A percentile compares a stretch with the other conserved stretches of the same genome.
phyloP scores from a whole-genome alignment of 345 rosid species.

The Populus deltoides region DNA sequence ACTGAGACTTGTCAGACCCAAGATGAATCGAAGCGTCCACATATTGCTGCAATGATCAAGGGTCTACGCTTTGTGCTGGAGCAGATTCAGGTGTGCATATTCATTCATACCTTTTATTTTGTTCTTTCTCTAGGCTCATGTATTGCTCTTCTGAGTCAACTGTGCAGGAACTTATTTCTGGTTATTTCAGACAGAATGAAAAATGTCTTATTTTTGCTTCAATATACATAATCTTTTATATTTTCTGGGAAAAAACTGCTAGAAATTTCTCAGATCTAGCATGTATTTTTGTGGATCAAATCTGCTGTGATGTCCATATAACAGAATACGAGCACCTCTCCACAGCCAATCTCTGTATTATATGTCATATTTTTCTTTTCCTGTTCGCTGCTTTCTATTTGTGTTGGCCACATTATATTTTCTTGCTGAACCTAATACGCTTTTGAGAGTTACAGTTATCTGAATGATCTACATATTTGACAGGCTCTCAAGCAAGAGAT shows the following conservation, averaged over 20 bases:
- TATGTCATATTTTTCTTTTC: background rate
- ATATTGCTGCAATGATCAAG: slow-evolving; percentile 53
- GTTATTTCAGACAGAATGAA: background rate
- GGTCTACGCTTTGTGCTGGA: slow-evolving; percentile 78
- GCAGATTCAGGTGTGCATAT: slow-evolving; percentile 69
- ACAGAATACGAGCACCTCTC: background rate
- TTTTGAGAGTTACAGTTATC: background rate
- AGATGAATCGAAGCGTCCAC: slow-evolving; percentile 47
- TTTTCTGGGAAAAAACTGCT: too few species aligned
- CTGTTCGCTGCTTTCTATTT: background rate
- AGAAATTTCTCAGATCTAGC: too few species aligned
- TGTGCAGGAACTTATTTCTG: background rate
- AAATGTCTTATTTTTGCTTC: too few species aligned
- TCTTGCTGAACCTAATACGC: background rate
- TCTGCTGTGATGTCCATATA: background rate
- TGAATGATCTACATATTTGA: slow-evolving; percentile 4
- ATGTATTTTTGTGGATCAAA: background rate
- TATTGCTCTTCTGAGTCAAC: background rate
- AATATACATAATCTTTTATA: too few species aligned
- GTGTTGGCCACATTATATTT: background rate
- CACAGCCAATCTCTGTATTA: background rate
- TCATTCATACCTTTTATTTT: background rate
- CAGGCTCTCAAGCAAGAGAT: slow-evolving; percentile 76
- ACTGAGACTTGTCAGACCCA: slow-evolving; percentile 48
- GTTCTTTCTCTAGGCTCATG: background rate